phyloP scores from a whole-genome alignment of 2,329 filamentous ascomycete genomes.

The Orbilia blumenaviensis region DNA sequence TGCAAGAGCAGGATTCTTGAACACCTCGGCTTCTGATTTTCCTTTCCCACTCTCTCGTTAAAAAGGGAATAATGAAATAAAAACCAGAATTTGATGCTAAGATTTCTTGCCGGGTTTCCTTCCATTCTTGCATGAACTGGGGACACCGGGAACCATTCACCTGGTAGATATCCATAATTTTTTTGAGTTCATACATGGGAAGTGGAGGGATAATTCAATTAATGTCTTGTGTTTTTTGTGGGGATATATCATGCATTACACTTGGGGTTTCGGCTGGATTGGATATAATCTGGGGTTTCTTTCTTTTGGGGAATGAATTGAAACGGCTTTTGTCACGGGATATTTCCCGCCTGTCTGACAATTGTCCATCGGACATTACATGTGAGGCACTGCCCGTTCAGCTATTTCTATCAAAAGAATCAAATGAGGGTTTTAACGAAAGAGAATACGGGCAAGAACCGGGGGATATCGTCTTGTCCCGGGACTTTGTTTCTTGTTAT shows the following conservation, averaged over 20 bases:
- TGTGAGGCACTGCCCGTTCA: slow-evolving; percentile 10
- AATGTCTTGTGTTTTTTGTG: slow-evolving; percentile 8
- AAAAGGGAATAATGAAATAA: too few relatives aligned
- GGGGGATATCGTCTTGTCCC: too few relatives aligned
- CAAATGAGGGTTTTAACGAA: slow-evolving; percentile 2
- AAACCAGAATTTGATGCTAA: neutral
- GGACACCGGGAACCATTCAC: slow-evolving; percentile 44
- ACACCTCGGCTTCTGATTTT: neutral
- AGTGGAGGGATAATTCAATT: neutral
- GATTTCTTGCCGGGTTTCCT: neutral
- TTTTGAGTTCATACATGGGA: slow-evolving; percentile 21
- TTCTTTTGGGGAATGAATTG: slow-evolving; percentile 17
- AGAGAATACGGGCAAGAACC: too few relatives aligned
- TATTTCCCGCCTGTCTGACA: slow-evolving; percentile 14
- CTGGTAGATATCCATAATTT: slow-evolving; percentile 25
- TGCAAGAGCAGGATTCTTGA: slow-evolving; percentile 8
- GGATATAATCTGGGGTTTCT: slow-evolving; percentile 17
- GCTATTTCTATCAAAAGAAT: neutral
- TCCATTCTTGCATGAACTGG: neutral
- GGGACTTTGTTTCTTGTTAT: slow-evolving; percentile 3
- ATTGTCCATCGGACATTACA: too few relatives aligned
- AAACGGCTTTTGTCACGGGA: slow-evolving; percentile 41
- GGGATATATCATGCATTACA: slow-evolving; percentile 20
- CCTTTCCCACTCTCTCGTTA: neutral
- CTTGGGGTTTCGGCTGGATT: slow-evolving; percentile 41